A percentile compares a stretch with the other conserved stretches of the same genome.
phyloP scores from a whole-genome alignment of 1,284 basidiomycete genomes.

The Ceratobasidium sp. region DNA sequence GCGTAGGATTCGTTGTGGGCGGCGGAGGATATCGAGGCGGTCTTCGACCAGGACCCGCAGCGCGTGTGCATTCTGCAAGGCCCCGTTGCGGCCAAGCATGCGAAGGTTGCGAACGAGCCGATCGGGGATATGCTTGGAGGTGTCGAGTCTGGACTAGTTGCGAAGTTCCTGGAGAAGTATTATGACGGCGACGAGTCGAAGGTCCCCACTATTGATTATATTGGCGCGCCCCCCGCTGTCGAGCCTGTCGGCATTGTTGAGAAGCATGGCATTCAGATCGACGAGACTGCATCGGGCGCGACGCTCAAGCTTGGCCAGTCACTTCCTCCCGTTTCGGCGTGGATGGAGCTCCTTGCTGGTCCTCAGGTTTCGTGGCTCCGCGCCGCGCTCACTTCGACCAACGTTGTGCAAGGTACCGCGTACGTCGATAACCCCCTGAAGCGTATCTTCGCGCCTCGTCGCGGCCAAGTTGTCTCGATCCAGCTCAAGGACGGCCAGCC shows the following conservation, averaged over 20 bases:
- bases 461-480: constrained; percentile 75
- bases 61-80: constrained; percentile 98
- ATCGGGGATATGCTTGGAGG: constrained; percentile 92
- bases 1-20: constrained; percentile 95
- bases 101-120: constrained; percentile 91
- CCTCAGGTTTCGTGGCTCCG: constrained; percentile 86
- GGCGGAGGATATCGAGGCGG: constrained; percentile 97
- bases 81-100: constrained; percentile 92
- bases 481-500: constrained; percentile 63
- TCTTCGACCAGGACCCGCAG: constrained; percentile 98
- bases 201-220: constrained; percentile 90
- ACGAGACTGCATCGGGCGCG: constrained; percentile 63
- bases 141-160: constrained; percentile 83
- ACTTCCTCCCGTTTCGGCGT: constrained; percentile 74
- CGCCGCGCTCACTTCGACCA: constrained; percentile 85
- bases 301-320: constrained; percentile 70
- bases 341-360: constrained; percentile 91
- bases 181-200: constrained; percentile 85
- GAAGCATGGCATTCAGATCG: constrained; percentile 63
- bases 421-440: constrained; percentile 93
- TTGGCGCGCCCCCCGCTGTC: constrained; percentile 68
- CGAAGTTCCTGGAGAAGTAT: constrained; percentile 83
- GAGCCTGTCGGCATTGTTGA: constrained; percentile 57
- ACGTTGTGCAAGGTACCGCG: constrained; percentile 84
- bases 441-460: constrained; percentile 87